Conservation (phyloP, 495 filamentous ascomycete species). For the Parathielavia appendiculata region DNA sequence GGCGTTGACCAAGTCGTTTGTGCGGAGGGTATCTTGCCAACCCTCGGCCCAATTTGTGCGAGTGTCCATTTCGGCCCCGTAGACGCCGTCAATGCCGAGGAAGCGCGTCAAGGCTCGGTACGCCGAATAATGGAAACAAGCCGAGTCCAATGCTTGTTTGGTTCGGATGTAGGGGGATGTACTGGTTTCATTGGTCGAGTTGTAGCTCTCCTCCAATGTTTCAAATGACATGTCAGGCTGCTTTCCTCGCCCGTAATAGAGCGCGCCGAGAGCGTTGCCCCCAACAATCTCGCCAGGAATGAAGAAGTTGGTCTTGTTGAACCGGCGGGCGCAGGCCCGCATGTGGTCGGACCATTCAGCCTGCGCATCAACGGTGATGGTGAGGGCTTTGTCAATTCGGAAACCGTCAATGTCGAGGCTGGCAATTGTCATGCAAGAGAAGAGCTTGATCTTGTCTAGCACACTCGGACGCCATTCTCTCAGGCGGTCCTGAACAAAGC, state of each 20-base stretch:
- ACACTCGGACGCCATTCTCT: constrained; percentile 64
- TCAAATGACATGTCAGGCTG: constrained; percentile 51
- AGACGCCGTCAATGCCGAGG: constrained; percentile 59
- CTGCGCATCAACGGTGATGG: constrained; percentile 58
- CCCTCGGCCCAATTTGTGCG: constrained; percentile 56
- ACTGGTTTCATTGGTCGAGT: constrained; percentile 39
- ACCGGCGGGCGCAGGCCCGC: constrained; percentile 50
- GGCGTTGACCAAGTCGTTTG: constrained; percentile 61
- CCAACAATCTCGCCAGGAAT: constrained; percentile 60
- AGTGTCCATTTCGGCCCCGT: constrained; percentile 55
- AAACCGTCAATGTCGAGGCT: constrained; percentile 65
- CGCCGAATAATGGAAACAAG: constrained; percentile 66
- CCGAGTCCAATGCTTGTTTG: constrained; percentile 55
- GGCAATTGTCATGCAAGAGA: constrained; percentile 62
- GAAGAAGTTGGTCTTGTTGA: constrained; percentile 62
- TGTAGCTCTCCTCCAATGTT: constrained; percentile 40
- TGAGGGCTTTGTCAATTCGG: constrained; percentile 62
- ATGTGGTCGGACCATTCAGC: constrained; percentile 51
- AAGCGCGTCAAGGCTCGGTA: constrained; percentile 64
- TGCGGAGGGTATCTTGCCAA: constrained; percentile 57
- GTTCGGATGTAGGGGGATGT: constrained; percentile 50
- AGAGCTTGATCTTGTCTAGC: constrained; percentile 52
- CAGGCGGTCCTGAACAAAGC: constrained; percentile 68
- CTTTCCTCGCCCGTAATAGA: constrained; percentile 63
- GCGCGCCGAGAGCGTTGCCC: constrained; percentile 56